These are phyloP conservation scores for Spathaspora sp. DNA, from an alignment of 805 yeast species.

Conservation along the genomic window DNA sequence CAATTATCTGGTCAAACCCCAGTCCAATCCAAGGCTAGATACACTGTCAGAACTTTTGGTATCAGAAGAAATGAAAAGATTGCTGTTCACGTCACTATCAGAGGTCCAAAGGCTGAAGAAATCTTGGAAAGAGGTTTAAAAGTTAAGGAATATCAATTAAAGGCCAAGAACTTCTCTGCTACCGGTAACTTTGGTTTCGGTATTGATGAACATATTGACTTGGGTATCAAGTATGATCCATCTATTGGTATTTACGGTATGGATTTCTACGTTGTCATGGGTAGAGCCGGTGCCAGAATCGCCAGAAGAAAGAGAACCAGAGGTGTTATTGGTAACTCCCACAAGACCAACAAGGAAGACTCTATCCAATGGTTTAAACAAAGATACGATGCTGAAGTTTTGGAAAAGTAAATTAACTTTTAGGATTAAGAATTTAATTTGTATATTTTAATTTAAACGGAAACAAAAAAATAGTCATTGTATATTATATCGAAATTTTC, in stretches of 20 bases:
- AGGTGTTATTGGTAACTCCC: slow-evolving; percentile 85
- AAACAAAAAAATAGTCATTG: background rate
- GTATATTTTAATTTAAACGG: slow-evolving; percentile 3
- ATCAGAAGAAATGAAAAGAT: slow-evolving; percentile 99
- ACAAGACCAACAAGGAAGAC: slow-evolving; percentile 90
- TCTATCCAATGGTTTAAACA: slow-evolving; percentile 98
- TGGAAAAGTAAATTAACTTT: slow-evolving; percentile 57
- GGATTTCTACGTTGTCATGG: slow-evolving; percentile 99
- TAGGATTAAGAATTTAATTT: background rate
- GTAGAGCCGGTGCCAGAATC: slow-evolving; percentile 99
- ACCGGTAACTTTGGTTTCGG: slow-evolving; percentile 99
- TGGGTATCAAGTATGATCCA: slow-evolving; percentile 99
- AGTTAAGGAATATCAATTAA: slow-evolving; percentile 99
- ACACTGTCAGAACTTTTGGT: slow-evolving; percentile 99
- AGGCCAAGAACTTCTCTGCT: slow-evolving; percentile 89
- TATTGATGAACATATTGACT: slow-evolving; percentile 98
- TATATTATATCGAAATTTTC: background rate
- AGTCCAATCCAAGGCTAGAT: slow-evolving; percentile 99
- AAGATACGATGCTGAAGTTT: slow-evolving; percentile 98
- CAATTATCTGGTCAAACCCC: slow-evolving; percentile 99
- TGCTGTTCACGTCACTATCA: slow-evolving; percentile 97
- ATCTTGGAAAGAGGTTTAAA: slow-evolving; percentile 99
- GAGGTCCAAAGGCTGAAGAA: slow-evolving; percentile 97
- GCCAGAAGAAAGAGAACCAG: slow-evolving; percentile 97
- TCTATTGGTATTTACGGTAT: slow-evolving; percentile 99